These are phyloP conservation scores for Xanthoconium separans DNA, from an alignment of 1,284 basidiomycete species.

Conservation along the genomic window DNA sequence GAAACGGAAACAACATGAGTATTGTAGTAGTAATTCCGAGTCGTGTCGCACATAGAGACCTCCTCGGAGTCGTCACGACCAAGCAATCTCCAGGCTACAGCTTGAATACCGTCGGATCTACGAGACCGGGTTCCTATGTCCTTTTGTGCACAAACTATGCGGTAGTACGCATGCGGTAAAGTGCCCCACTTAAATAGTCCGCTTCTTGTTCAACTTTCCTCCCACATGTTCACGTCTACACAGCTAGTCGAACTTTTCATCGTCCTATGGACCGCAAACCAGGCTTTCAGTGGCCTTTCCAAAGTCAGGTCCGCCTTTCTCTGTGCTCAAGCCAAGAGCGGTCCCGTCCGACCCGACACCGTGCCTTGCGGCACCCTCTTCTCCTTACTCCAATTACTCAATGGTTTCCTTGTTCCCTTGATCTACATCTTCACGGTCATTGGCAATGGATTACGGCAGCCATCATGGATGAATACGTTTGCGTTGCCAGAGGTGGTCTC, in stretches of 20 bases:
- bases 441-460: conserved; percentile 20
- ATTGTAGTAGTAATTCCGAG: too few species aligned
- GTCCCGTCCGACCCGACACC: conserved; percentile 16
- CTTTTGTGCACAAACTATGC: not conserved
- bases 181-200: not conserved
- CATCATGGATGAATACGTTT: conserved; percentile 23
- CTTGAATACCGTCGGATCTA: not conserved
- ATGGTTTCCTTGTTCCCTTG: conserved; percentile 1
- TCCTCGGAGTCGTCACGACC: not conserved
- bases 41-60: not conserved
- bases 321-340: conserved; percentile 18
- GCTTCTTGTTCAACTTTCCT: not conserved
- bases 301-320: not conserved
- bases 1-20: too few species aligned
- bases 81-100: not conserved
- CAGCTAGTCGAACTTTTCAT: conserved; percentile 27
- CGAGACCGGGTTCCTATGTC: not conserved
- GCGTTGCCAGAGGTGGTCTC: conserved; percentile 1
- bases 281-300: not conserved
- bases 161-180: too few species aligned
- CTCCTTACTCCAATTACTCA: conserved; percentile 17
- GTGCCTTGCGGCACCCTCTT: conserved; percentile 15
- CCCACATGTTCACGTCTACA: conserved; percentile 4
- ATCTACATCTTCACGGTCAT: conserved; percentile 21
- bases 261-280: conserved; percentile 1